Evolutionary conservation across 345 rosid genomes (phyloP).

Genomic region (Brassica rapa): DNA sequence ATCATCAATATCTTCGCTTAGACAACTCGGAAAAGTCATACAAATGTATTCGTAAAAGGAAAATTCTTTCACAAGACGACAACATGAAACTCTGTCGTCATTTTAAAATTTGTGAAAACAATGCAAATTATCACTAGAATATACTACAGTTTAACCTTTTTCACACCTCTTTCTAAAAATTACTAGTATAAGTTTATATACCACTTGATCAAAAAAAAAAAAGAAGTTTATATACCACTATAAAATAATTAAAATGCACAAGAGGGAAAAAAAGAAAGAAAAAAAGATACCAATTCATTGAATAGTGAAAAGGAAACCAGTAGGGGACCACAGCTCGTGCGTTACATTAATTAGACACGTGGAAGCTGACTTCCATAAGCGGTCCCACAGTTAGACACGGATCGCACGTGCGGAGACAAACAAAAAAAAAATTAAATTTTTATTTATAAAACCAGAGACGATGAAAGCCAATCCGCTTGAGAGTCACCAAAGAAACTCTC

Average conservation of each 20-base stretch:
- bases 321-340: conserved; percentile 43
- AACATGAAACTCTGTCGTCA: background rate
- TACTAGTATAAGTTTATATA: background rate
- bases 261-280: background rate
- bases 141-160: background rate
- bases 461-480: conserved; percentile 30
- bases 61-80: background rate
- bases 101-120: background rate
- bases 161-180: background rate
- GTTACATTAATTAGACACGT: conserved; percentile 38
- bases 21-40: background rate
- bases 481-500: background rate
- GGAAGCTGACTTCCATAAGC: conserved; percentile 31
- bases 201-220: background rate
- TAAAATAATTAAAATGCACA: background rate
- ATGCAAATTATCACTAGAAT: background rate
- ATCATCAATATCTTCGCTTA: background rate
- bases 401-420: conserved; percentile 40
- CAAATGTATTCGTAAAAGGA: background rate
- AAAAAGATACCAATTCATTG: conserved; percentile 25
- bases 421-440: background rate
- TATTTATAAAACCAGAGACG: conserved; percentile 1
- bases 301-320: conserved; percentile 24
- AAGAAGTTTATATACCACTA: background rate
- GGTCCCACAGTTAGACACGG: conserved; percentile 26